Percentiles rank a stretch among this genome's conserved stretches.
Conservation (phyloP, 2,329 filamentous ascomycete species). For the Pseudopithomyces maydicus region DNA sequence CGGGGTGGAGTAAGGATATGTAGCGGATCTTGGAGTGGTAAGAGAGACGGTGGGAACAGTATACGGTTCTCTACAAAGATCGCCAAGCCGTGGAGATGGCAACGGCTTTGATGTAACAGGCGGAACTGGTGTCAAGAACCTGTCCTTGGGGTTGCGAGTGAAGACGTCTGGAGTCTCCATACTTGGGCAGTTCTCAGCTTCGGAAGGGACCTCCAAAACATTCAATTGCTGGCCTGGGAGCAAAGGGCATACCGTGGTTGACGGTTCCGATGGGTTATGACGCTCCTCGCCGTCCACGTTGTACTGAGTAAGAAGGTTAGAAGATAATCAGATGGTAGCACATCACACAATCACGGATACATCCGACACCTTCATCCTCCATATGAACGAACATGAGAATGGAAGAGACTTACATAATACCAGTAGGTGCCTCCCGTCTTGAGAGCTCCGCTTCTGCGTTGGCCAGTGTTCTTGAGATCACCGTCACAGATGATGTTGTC, state of each 20-base stretch:
- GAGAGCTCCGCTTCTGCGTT: slow-evolving; percentile 74
- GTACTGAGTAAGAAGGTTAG: slow-evolving; percentile 63
- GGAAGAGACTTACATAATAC: slow-evolving; percentile 76
- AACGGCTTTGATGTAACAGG: slow-evolving; percentile 55
- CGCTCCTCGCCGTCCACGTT: slow-evolving; percentile 79
- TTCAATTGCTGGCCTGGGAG: slow-evolving; percentile 89
- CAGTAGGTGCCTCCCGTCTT: slow-evolving; percentile 95
- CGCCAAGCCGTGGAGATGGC: slow-evolving; percentile 23
- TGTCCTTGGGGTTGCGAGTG: slow-evolving; percentile 79
- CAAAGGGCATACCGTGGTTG: slow-evolving; percentile 80
- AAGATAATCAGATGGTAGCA: neutral
- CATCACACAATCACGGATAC: neutral
- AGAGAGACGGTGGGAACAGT: slow-evolving; percentile 23
- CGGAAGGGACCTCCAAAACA: slow-evolving; percentile 77
- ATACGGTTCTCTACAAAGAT: slow-evolving; percentile 22
- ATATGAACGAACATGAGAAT: neutral
- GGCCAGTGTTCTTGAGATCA: slow-evolving; percentile 55
- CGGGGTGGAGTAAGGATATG: slow-evolving; percentile 27
- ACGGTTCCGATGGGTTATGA: slow-evolving; percentile 73
- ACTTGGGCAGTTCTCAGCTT: slow-evolving; percentile 65
- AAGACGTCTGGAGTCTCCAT: slow-evolving; percentile 70
- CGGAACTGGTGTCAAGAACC: slow-evolving; percentile 72
- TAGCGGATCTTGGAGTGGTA: slow-evolving; percentile 35
- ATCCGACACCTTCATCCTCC: neutral
- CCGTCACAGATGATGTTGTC: slow-evolving; percentile 85